Conservation (phyloP, 73 alveolate genomes). For the Stentor roeselii region DNA sequence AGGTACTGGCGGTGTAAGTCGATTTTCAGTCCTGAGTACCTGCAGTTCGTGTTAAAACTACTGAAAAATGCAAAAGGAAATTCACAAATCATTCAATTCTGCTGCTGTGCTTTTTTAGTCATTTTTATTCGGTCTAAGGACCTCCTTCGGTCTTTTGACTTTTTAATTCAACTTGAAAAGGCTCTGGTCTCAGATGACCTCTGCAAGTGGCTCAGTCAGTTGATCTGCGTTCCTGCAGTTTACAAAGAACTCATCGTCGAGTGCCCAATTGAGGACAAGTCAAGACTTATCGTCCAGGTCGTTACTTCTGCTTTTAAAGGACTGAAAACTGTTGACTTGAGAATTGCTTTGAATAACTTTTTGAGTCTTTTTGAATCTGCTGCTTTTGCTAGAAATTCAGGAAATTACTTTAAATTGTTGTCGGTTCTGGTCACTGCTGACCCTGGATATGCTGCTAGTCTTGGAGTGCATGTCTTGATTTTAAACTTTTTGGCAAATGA, state of each 20-base stretch:
- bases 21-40: slow-evolving; percentile 63
- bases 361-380: not conserved
- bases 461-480: not conserved
- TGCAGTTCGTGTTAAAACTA: slow-evolving; percentile 42
- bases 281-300: slow-evolving; percentile 47
- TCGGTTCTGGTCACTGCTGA: not conserved
- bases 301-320: slow-evolving; percentile 38
- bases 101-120: slow-evolving; percentile 38
- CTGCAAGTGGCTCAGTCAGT: slow-evolving; percentile 41
- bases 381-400: not conserved
- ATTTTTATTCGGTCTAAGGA: slow-evolving; percentile 51
- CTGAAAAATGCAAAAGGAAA: slow-evolving; percentile 34
- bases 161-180: slow-evolving; percentile 35
- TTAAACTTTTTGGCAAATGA: not conserved
- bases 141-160: slow-evolving; percentile 5
- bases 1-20: slow-evolving; percentile 72
- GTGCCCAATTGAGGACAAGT: slow-evolving; percentile 51
- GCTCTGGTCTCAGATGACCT: slow-evolving; percentile 24
- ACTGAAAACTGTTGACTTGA: not conserved
- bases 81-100: slow-evolving; percentile 33
- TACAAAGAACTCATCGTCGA: slow-evolving; percentile 49
- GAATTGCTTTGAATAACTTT: not conserved
- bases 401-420: too few species aligned
- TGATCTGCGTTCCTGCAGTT: slow-evolving; percentile 31
- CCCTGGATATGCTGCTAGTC: not conserved